Percentiles rank a stretch among this genome's conserved stretches.
Conservation (phyloP, 495 filamentous ascomycete species). For the Neurospora sp. region DNA sequence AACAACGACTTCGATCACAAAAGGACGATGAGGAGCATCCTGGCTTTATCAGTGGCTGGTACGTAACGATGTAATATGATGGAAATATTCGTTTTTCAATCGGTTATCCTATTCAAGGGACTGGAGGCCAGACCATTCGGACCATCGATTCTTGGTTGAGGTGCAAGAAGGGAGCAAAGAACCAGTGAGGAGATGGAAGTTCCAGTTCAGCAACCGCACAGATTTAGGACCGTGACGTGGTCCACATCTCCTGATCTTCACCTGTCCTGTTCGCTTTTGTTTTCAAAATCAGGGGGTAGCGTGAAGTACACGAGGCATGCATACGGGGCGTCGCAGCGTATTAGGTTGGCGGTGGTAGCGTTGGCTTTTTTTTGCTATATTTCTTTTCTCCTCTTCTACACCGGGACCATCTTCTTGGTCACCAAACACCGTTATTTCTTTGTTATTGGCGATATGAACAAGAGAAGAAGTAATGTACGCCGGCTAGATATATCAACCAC, state of each 20-base stretch:
- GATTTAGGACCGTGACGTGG: neutral
- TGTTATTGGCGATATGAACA: neutral
- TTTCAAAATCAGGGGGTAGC: neutral
- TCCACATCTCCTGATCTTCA: neutral
- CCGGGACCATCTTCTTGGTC: neutral
- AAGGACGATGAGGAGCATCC: neutral
- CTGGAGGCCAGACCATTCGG: neutral
- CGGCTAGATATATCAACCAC: neutral
- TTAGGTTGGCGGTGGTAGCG: neutral
- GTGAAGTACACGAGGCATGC: constrained; percentile 9
- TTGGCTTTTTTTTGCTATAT: neutral
- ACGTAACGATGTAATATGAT: neutral
- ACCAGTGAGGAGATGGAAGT: neutral
- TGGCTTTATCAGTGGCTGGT: neutral
- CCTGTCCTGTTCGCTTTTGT: neutral
- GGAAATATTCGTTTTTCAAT: neutral
- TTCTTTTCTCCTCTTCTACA: neutral
- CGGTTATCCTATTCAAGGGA: neutral
- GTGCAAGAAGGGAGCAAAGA: neutral
- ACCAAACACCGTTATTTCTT: neutral
- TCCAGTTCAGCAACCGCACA: neutral
- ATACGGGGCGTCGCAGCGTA: neutral
- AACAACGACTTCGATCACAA: neutral
- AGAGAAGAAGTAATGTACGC: neutral
- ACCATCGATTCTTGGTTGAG: neutral